Conservation (phyloP, 148 eudicot genomes). For the Chenopodium quinoa region DNA sequence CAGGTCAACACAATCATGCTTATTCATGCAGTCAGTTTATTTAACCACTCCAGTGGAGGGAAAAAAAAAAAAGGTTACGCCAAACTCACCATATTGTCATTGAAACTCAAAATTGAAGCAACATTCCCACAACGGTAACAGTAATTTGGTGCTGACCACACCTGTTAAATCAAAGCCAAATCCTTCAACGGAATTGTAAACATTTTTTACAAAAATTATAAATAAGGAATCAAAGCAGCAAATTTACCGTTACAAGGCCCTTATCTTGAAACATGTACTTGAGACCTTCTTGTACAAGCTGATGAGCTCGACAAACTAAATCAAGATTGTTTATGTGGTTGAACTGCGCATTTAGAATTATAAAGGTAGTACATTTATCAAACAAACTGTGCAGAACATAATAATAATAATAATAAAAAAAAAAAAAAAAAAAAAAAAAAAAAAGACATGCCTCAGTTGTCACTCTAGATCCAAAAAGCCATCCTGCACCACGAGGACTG, state of each 20-base stretch:
- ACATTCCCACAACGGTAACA: conserved; percentile 99
- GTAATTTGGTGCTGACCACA: conserved; percentile 99
- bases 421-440: not conserved
- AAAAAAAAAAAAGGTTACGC: not conserved
- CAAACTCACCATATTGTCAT: conserved; percentile 86
- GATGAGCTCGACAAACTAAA: conserved; percentile 98
- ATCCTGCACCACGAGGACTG: conserved; percentile 99
- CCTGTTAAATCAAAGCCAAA: conserved; percentile 47
- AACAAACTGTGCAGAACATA: not conserved
- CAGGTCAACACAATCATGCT: not conserved
- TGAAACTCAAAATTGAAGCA: conserved; percentile 98
- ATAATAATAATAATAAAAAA: not conserved
- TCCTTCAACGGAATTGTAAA: not conserved
- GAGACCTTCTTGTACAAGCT: conserved; percentile 98
- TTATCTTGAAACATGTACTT: conserved; percentile 99
- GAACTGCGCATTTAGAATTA: conserved; percentile 52
- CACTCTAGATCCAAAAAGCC: conserved; percentile 99
- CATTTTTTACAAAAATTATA: not conserved
- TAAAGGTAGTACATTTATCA: conserved; percentile 20
- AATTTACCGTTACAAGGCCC: conserved; percentile 92
- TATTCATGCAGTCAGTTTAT: not conserved
- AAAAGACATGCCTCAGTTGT: conserved; percentile 68
- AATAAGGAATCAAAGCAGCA: conserved; percentile 23
- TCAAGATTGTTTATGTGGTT: conserved; percentile 98
- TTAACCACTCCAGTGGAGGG: not conserved